A percentile compares a stretch with the other conserved stretches of the same genome.
These are phyloP conservation scores for Cystobasidium sp. DNA, from an alignment of 1,284 basidiomycete genomes.

Conservation along the genomic window DNA sequence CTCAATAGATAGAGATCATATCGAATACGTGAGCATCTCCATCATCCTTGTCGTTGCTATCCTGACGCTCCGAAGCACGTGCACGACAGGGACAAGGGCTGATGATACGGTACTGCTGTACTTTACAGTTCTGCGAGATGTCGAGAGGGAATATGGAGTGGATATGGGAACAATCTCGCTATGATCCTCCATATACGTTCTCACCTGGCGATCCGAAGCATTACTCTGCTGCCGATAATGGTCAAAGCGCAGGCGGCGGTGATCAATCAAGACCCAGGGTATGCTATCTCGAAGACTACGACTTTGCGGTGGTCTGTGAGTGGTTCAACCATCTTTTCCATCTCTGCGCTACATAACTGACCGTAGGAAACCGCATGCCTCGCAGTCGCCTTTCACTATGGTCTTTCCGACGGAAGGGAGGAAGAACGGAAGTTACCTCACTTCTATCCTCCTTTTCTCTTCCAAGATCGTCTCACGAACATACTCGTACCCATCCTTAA, in stretches of 20 bases:
- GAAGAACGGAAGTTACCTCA: constrained; percentile 19
- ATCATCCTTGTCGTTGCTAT: too few relatives aligned
- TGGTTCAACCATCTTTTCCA: not conserved
- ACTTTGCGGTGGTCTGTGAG: constrained; percentile 29
- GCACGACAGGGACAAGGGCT: not conserved
- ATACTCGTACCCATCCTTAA: constrained; percentile 17
- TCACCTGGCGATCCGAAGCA: constrained; percentile 17
- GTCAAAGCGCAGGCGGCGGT: constrained; percentile 16
- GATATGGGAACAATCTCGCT: constrained; percentile 19
- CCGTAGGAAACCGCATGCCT: not conserved
- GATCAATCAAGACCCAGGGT: constrained; percentile 23
- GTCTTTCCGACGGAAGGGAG: constrained; percentile 20
- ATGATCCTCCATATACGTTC: constrained; percentile 18
- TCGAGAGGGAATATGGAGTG: constrained; percentile 30
- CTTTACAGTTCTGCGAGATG: constrained; percentile 28
- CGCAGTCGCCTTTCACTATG: constrained; percentile 32
- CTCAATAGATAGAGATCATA: constrained; percentile 32
- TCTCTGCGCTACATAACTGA: not conserved
- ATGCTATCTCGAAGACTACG: constrained; percentile 23
- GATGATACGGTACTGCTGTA: not conserved
- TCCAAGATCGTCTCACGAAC: constrained; percentile 25
- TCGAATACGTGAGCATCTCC: constrained; percentile 26
- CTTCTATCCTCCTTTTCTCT: constrained; percentile 31
- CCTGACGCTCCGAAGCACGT: too few relatives aligned
- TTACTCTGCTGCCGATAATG: constrained; percentile 15